Base-by-base conservation (phyloP, 768 basidiomycete genomes). In the Leccinum olivaceopallidum region DNA sequence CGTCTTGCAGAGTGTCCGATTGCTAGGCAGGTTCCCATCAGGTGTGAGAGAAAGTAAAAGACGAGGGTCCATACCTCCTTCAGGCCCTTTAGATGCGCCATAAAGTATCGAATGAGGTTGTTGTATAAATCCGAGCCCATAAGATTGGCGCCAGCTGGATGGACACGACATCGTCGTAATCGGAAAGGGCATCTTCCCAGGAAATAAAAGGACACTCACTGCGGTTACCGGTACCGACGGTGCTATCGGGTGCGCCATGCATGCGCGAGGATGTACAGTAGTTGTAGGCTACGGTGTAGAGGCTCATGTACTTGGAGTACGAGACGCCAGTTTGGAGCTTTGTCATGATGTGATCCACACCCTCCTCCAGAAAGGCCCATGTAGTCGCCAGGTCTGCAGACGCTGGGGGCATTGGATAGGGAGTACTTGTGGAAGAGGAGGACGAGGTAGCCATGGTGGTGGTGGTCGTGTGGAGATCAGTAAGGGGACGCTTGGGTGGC, bases 121-220 rank as follows among this genome's bases (percentile, higher is more conserved):
- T 94, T 93, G 75, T 99, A 99, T 61, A 99, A 77, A 83, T 98
- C 96, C 54, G 94, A 91, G 58, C 96, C 96, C 92, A 96, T 96
- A 75, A 98, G 73, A 78, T 95, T 95, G 53, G 95, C 93, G 44
- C 95, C 95, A 57, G 90, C 90, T 91, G 71, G 56, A 49, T 62
- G 20, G 54, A 48, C n/a, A 55, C 56, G 62, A 13, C 13, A 61
- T 60, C 60, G 20, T 55, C 67, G 63, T 67, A 63, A 70, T 71
- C 70, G 36, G 44, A 24, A 59, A 26, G 58, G 57, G 55, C 56
- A 71, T 71, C 70, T 59, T 71, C 63, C 68, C 53, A 63, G 55
- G 32, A 26, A 12, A 49, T 53, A 54, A 36, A 57, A 5, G 16
- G 56, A 13, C 24, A 81, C 87, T 77, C 69, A 91, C 89, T 86